phyloP scores from a whole-genome alignment of 1,284 basidiomycete genomes.

The Austroboletus niveus region DNA sequence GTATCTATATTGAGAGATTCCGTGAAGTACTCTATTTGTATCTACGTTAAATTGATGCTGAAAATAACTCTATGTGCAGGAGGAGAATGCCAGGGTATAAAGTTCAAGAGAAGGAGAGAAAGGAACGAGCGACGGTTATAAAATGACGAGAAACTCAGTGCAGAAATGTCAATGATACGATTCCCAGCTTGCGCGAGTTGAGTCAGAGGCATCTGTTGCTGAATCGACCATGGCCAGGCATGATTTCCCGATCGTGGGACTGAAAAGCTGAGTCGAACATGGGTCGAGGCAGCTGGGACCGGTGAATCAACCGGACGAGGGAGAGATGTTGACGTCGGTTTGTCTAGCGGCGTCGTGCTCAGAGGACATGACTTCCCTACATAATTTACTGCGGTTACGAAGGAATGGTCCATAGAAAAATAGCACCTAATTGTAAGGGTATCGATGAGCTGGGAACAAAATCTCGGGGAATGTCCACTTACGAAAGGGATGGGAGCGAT shows the following conservation, averaged over 20 bases:
- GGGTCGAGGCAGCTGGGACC: neutral
- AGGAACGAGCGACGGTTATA: too few relatives aligned
- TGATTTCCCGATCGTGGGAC: constrained; percentile 5
- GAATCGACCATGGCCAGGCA: constrained; percentile 11
- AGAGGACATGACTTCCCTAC: constrained; percentile 38
- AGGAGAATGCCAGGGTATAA: too few relatives aligned
- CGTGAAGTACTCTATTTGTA: too few relatives aligned
- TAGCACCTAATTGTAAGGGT: constrained; percentile 38
- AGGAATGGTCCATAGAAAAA: constrained; percentile 63
- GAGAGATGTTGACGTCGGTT: neutral
- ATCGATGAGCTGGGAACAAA: neutral
- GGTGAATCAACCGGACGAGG: neutral
- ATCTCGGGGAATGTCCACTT: constrained; percentile 20
- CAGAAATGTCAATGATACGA: constrained; percentile 5
- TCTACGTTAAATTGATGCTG: too few relatives aligned
- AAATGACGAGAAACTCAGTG: neutral
- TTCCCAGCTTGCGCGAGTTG: neutral
- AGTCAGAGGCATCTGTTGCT: neutral
- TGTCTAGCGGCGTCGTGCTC: constrained; percentile 1
- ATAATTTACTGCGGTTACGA: constrained; percentile 57
- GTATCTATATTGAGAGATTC: too few relatives aligned
- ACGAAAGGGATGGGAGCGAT: constrained; percentile 69
- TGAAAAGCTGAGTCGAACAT: neutral
- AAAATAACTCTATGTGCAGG: too few relatives aligned
- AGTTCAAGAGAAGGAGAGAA: too few relatives aligned